Base-by-base conservation (phyloP, 352 stramenopile species). In the Globisporangium solare region DNA sequence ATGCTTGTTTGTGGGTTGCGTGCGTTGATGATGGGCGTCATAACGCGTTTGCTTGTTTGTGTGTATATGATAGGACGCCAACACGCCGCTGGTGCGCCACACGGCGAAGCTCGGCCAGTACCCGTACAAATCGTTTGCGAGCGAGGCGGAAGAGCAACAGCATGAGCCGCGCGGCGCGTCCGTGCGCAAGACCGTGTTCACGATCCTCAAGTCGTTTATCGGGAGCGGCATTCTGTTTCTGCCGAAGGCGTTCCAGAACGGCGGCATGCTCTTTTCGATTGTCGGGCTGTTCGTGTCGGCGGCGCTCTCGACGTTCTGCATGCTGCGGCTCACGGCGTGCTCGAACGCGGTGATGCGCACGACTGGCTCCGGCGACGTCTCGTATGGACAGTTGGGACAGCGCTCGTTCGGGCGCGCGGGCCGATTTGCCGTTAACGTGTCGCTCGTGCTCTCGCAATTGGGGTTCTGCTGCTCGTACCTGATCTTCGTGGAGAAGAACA, bases 401-500 rank as follows among this genome's bases (percentile, higher is more conserved):
- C 73, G 71, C 22, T 66, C 78, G 21, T 85, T 77, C n/a, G 78
- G 78, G 10, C 70, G 68, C 40, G 40, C 68, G 0, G 78, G 78
- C 5, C 67, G 73, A 21, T 55, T 79, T 7, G 73, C 78, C 40
- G 78, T 88, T 24, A 84, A 88, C 46, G 70, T 86, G 24, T 88
- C 78, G 50, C 75, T 88, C 18, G 72, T 88, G 42, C 78, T 88
- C 40, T 86, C 78, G 32, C 78, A 88, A 50, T 61, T 79, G 47
- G 78, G 78, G 11, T 88, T 88, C 64, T 88, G 78, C 61, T 88
- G 78, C 58, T 86, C 78, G 57, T 88, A 88, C 58, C 65, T 86
- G 32, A 88, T 88, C 47, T 88, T 88, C 54, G 78, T 88, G 49
- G 75, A 84, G 56, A 73, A 81, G 60, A 88, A 88, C 57, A 75